phyloP scores from a whole-genome alignment of 2,329 filamentous ascomycete genomes.

The Pseudogymnoascus sp. region DNA sequence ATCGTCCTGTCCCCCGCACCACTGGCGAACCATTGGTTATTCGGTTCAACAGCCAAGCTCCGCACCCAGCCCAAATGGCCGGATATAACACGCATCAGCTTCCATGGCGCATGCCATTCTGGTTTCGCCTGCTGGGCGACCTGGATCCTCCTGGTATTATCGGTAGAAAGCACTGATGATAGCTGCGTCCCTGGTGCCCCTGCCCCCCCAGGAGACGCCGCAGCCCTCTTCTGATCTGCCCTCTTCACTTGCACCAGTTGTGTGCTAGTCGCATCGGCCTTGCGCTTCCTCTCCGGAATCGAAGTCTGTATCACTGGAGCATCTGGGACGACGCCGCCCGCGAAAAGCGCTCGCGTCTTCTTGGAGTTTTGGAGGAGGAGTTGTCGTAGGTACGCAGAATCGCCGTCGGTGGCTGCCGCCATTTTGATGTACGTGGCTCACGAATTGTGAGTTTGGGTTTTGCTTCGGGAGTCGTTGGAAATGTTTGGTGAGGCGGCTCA shows the following conservation, averaged over 20 bases:
- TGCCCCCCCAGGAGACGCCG: neutral
- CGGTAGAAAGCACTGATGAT: constrained; percentile 8
- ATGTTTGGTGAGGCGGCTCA: constrained; percentile 9
- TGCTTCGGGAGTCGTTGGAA: neutral
- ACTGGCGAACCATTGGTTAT: constrained; percentile 96
- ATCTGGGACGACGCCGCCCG: constrained; percentile 22
- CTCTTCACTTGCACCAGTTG: constrained; percentile 34
- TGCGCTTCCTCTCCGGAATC: constrained; percentile 19
- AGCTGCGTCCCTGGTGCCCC: constrained; percentile 5
- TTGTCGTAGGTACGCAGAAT: constrained; percentile 31
- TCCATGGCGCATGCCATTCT: constrained; percentile 97
- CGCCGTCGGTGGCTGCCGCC: constrained; percentile 30
- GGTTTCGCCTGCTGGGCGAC: constrained; percentile 67
- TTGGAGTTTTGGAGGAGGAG: constrained; percentile 40
- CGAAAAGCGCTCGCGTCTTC: constrained; percentile 37
- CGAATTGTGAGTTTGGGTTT: constrained; percentile 6
- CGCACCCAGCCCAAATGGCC: constrained; percentile 95
- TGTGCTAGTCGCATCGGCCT: constrained; percentile 20
- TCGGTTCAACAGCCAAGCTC: constrained; percentile 82
- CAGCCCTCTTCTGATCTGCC: constrained; percentile 8
- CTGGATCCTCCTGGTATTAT: constrained; percentile 17
- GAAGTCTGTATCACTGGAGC: constrained; percentile 2
- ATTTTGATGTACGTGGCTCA: constrained; percentile 16
- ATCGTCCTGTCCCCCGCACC: constrained; percentile 94
- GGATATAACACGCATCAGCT: constrained; percentile 94